Base-by-base conservation (phyloP, 2,329 filamentous ascomycete genomes). In the Pseudogymnoascus pannorum region DNA sequence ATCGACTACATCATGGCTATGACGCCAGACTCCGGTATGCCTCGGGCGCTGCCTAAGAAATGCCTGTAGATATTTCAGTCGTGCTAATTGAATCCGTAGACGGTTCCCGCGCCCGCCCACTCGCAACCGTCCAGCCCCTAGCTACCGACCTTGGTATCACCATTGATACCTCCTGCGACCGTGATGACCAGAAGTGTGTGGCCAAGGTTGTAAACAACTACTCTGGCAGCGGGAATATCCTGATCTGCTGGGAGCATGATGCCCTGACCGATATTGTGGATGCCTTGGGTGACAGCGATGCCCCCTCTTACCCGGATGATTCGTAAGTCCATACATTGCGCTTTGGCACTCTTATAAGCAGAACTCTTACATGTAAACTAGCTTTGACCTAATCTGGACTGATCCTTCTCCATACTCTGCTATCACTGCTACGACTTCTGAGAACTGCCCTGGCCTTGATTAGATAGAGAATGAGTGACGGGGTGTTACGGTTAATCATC, bases 161-260 rank as follows among this genome's bases (percentile, higher is more conserved):
- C 0, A 77, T 86, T 12, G 81, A 87, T 68, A 78, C 72, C 0
- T 80, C 78, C 1, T 86, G 83, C 67, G 77, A 80, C 61, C 78
- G 82, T 12, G 80, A 84, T 63, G 81, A 87, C 64, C 65, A 74
- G 5, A 71, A 77, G 5, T 86, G 84, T 62, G 84, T 86, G 16
- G 74, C 75, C 20, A 70, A 82, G 4, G 74, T 74, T 0, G 77
- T 86, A 1, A 66, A 80, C 1, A 65, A 66, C 5, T 84, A 83
- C 63, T 61, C 67, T 0, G 79, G 80, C 0, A 62, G 69, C 0
- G 81, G 81, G 1, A 87, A 87, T 65, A 80, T 87, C 54, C 70
- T 87, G 48, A 81, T 87, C 29, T 79, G 82, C 73, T 86, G 83
- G 83, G 79, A 86, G 66, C 84, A 87, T 68, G 74, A 77, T 59